Evolutionary conservation across 2,329 filamentous ascomycete genomes (phyloP).

Genomic region (Fusarium sp.): DNA sequence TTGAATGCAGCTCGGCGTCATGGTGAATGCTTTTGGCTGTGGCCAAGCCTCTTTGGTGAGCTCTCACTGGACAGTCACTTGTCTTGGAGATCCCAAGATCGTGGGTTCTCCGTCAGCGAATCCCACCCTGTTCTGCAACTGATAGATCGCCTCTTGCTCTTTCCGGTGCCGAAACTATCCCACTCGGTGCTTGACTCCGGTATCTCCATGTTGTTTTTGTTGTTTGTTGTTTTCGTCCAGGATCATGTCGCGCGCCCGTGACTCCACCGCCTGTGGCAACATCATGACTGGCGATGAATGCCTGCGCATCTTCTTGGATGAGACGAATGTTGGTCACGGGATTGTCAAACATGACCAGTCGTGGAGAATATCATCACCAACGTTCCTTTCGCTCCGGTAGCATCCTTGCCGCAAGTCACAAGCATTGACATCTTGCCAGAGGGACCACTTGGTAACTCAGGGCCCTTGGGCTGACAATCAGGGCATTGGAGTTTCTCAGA

Average conservation of each 20-base stretch:
- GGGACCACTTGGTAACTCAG: not conserved
- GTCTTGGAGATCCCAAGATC: conserved; percentile 27
- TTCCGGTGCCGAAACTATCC: conserved; percentile 24
- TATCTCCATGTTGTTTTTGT: conserved; percentile 30
- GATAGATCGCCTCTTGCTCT: conserved; percentile 18
- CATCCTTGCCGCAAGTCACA: conserved; percentile 1
- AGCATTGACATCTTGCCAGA: conserved; percentile 2
- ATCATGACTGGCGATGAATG: conserved; percentile 15
- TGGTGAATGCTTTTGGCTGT: conserved; percentile 32
- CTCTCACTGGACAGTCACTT: conserved; percentile 20
- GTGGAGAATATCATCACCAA: not conserved
- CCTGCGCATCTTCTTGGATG: conserved; percentile 19
- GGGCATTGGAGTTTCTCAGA: conserved; percentile 5
- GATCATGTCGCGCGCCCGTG: conserved; percentile 8
- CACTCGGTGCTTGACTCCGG: conserved; percentile 22
- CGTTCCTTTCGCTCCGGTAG: not conserved
- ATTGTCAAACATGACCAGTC: conserved; percentile 12
- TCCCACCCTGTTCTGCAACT: conserved; percentile 9
- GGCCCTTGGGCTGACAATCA: not conserved
- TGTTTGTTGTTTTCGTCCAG: conserved; percentile 32
- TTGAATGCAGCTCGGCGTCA: conserved; percentile 41
- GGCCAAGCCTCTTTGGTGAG: conserved; percentile 34
- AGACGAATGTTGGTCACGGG: conserved; percentile 23
- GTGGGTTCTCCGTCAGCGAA: conserved; percentile 30
- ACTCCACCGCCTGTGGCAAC: conserved; percentile 33